Base-by-base conservation (phyloP, 805 yeast species). In the Wickerhamiella allomyrinae region DNA sequence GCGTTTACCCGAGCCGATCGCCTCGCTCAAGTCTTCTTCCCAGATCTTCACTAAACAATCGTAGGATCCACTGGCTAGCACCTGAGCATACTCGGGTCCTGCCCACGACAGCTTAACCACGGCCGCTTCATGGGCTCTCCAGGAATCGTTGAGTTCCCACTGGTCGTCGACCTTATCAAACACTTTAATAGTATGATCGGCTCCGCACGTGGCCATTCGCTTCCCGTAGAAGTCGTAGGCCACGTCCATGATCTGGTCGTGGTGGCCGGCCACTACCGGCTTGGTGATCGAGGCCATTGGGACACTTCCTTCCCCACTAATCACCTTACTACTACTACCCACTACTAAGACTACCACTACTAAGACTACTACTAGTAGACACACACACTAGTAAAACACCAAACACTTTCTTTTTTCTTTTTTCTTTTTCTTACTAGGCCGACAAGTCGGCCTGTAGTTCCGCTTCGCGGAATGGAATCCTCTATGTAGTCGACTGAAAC, bases 111-210 rank as follows among this genome's bases (percentile, higher is more conserved):
- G 68, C 50, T 79, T 74, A 17, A 85, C 81, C 20, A 91, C 74
- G 44, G 86, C 74, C 7, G 94, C 77, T 53, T 91, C 95, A 57
- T 91, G 98, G 0, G 97, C 97, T 50, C 81, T 82, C 93, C 95
- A 91, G 38, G 82, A 77, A 60, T 89, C 96, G 54, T 79, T 77
- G 43, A 83, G 62, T 15, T 73, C 73, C 97, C 97, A 91, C 15
- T 76, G 70, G n/a, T 71, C 73, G 42, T 40, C 51, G 21, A 70
- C 63, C 25, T 80, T 65, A 56, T 83, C 89, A 58, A 86, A 91
- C 24, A 91, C 87, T 55, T 85, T 84, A 47, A 91, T 73, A 55
- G 84, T 94, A 54, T 87, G 95, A 61, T 91, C 98, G 0, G 94
- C 83, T 3, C 95, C 84, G 46, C 94, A 87, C 0, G 96, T 89